phyloP scores from a whole-genome alignment of 2,329 filamentous ascomycete species.

The Aspergillus calidoustus region DNA sequence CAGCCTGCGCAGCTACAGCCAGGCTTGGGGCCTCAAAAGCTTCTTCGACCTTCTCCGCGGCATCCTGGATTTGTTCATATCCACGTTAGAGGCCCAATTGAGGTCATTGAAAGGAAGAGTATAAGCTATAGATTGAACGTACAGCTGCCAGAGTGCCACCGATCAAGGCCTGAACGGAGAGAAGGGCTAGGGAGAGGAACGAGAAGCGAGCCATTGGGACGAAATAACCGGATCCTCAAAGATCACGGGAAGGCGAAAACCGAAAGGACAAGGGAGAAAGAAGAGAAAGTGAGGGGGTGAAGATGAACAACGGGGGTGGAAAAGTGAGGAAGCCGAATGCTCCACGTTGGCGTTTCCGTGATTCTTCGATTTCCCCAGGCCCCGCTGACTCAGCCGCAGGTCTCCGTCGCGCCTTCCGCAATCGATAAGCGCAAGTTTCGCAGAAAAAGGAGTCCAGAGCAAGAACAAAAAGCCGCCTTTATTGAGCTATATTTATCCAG shows the following conservation, averaged over 20 bases:
- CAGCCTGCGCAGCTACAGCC: conserved; percentile 59
- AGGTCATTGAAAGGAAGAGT: background rate
- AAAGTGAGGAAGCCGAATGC: conserved; percentile 19
- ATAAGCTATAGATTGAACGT: conserved; percentile 41
- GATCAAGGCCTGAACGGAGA: conserved; percentile 71
- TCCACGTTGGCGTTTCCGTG: conserved; percentile 33
- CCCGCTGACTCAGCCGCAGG: conserved; percentile 25
- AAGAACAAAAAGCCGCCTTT: background rate
- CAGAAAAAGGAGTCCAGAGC: background rate
- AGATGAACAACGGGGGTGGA: conserved; percentile 12
- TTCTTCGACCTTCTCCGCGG: conserved; percentile 69
- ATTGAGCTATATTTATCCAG: background rate
- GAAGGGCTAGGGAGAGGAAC: conserved; percentile 71
- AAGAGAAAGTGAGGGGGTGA: conserved; percentile 9
- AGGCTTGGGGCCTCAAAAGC: conserved; percentile 66
- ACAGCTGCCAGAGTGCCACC: conserved; percentile 66
- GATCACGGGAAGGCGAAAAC: conserved; percentile 20
- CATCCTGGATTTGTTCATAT: conserved; percentile 43
- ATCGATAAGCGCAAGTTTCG: conserved; percentile 4
- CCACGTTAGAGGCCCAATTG: conserved; percentile 31
- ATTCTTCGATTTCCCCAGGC: conserved; percentile 20
- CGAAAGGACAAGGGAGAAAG: conserved; percentile 23
- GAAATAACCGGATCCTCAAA: conserved; percentile 11
- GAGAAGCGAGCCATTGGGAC: conserved; percentile 73
- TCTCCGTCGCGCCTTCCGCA: conserved; percentile 10